Evolutionary conservation across 331 rosid genomes (phyloP), one percentile per base, ranked within the genome.

Genomic region (Quercus lobata): DNA sequence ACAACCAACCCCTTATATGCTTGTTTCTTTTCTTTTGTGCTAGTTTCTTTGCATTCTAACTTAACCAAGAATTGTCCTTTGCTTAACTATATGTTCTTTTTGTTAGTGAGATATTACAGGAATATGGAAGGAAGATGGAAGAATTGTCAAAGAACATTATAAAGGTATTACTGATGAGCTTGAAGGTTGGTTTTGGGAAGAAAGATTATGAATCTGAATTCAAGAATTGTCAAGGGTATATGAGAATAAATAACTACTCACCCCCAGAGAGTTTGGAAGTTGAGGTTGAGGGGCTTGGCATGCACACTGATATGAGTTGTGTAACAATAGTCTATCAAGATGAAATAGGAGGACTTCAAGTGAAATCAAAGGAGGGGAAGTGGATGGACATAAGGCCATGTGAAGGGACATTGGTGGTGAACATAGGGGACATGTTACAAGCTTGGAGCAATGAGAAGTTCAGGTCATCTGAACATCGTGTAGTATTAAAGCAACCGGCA

Each of bases 291-390:
- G 97, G 99, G 19, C 98, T 95, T 9, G 99, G 99, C 17, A 93
- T 87, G 93, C 99, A 91, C 71, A 95, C 98, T n/a, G 99, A 95
- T 29, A 95, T 95, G 99, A 95, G 99, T 76, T 95, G 99, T 46
- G 80, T 95, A 3, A 95, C 99, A 5, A 85, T 93, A 54, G 80
- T 93, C 44, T 89, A 88, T 73, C 99, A 93, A 85, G 99, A 93
- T 70, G 86, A 90, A 81, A 88, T 83, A n/a, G 98, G 98, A 57
- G 99, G 98, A 73, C 97, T 95, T 82, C 97, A 95, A 57, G 93
- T 93, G 80, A 93, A 81, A 83, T 86, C 99, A 78, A 83, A 74
- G 18, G 98, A 91, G 5, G 96, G 96, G 4, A 79, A 90, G 21
- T 95, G 99, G 99, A 84, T 90, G 75, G 96, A 93, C 66, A 89